A percentile compares a stretch with the other conserved stretches of the same genome.
Conservation (phyloP, 768 basidiomycete species). For the Kwoniella bestiolae region DNA sequence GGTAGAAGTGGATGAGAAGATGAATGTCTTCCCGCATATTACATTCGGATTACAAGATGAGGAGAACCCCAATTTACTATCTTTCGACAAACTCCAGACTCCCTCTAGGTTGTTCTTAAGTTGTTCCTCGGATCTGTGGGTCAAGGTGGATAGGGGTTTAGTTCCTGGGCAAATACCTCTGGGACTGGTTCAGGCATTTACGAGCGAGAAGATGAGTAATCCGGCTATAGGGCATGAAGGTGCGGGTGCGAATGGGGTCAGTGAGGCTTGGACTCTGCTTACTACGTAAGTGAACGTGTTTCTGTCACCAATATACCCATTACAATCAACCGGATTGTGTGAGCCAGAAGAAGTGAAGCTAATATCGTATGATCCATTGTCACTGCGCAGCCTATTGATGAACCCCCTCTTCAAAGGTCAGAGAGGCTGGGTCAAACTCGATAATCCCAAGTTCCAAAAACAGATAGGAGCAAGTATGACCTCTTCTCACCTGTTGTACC, state of each 20-base stretch:
- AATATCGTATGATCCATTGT: neutral
- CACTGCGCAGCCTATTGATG: slow-evolving; percentile 30
- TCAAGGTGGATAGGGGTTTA: slow-evolving; percentile 36
- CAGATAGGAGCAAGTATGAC: slow-evolving; percentile 31
- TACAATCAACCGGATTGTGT: no score
- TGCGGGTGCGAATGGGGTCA: slow-evolving; percentile 25
- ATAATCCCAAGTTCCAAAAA: slow-evolving; percentile 33
- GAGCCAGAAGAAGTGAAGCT: neutral
- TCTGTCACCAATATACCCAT: no score
- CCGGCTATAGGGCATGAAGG: slow-evolving; percentile 28
- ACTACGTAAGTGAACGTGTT: slow-evolving; percentile 32
- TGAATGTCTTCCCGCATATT: slow-evolving; percentile 44
- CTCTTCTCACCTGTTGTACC: slow-evolving; percentile 29
- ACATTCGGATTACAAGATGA: slow-evolving; percentile 26
- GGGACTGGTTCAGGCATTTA: slow-evolving; percentile 31
- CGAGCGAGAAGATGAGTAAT: slow-evolving; percentile 38
- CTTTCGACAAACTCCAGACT: slow-evolving; percentile 3
- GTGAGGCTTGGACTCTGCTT: slow-evolving; percentile 39
- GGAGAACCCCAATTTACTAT: slow-evolving; percentile 3
- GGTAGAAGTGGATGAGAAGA: slow-evolving; percentile 23
- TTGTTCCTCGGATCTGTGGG: slow-evolving; percentile 45
- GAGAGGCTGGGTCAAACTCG: slow-evolving; percentile 45
- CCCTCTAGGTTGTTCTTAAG: slow-evolving; percentile 37
- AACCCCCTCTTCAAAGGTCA: slow-evolving; percentile 50
- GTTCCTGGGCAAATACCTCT: slow-evolving; percentile 42